Evolutionary conservation across 1,139 yeast genomes (phyloP).

Genomic region (Blastobotrys aristatus): DNA sequence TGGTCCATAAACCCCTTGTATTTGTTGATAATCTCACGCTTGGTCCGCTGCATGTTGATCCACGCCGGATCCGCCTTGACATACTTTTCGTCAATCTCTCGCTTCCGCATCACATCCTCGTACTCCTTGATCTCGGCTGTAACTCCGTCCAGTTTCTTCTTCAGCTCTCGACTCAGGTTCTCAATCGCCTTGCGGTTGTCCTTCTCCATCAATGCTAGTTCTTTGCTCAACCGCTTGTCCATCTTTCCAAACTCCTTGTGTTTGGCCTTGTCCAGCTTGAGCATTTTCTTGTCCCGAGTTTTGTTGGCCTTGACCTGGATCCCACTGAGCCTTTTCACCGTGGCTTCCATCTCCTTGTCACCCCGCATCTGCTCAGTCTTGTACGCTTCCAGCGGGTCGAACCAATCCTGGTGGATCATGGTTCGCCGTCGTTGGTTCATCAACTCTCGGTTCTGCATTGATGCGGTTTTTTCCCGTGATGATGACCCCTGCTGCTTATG

Average conservation of each 20-base stretch:
- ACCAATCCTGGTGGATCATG: constrained; percentile 12
- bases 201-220: constrained; percentile 1
- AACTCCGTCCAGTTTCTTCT: constrained; percentile 7
- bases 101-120: not conserved
- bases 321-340: constrained; percentile 3
- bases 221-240: constrained; percentile 6
- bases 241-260: constrained; percentile 9
- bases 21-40: constrained; percentile 1
- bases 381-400: constrained; percentile 9
- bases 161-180: constrained; percentile 6
- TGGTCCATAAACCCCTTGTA: constrained; percentile 5
- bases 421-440: constrained; percentile 10
- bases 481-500: not conserved
- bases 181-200: constrained; percentile 6
- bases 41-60: constrained; percentile 4
- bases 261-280: constrained; percentile 10
- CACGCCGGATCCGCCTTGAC: constrained; percentile 3
- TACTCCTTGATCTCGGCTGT: constrained; percentile 4
- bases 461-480: not conserved
- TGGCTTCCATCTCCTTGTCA: constrained; percentile 31
- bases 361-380: constrained; percentile 27
- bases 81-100: not conserved
- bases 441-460: not conserved
- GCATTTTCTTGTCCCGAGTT: constrained; percentile 3
- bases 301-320: constrained; percentile 39